These are phyloP conservation scores for Guadua angustifolia DNA, from an alignment of 176 grass and related monocot genomes.

Conservation along the genomic window DNA sequence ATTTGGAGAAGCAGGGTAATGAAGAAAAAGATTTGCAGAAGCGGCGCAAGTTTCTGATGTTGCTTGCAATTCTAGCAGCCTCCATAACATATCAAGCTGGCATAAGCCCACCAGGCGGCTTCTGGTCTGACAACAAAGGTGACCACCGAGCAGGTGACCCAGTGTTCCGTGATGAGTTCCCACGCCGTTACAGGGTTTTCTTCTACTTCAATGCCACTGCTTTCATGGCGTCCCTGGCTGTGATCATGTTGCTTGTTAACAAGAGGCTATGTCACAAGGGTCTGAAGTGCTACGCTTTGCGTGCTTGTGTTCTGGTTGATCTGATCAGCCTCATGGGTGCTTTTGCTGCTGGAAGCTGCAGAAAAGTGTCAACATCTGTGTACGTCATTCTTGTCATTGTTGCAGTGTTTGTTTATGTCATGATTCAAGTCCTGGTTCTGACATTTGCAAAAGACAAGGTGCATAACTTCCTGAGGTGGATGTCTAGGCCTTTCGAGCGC, in stretches of 20 bases:
- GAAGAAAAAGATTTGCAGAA: slow-evolving; percentile 12
- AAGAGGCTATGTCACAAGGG: slow-evolving; percentile 47
- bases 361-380: slow-evolving; percentile 43
- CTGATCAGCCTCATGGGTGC: slow-evolving; percentile 60
- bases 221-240: slow-evolving; percentile 59
- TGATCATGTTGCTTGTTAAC: slow-evolving; percentile 61
- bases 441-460: slow-evolving; percentile 43
- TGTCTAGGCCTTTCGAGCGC: slow-evolving; percentile 7
- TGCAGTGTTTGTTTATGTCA: slow-evolving; percentile 41
- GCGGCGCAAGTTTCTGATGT: slow-evolving; percentile 50
- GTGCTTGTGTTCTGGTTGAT: slow-evolving; percentile 39
- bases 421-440: slow-evolving; percentile 39
- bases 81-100: slow-evolving; percentile 63
- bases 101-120: slow-evolving; percentile 62
- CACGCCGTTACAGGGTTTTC: slow-evolving; percentile 41
- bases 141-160: slow-evolving; percentile 43
- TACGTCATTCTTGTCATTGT: slow-evolving; percentile 48
- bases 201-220: slow-evolving; percentile 62
- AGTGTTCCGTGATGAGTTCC: slow-evolving; percentile 52
- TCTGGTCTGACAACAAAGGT: slow-evolving; percentile 43
- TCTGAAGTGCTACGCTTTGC: slow-evolving; percentile 34
- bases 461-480: background rate
- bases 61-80: slow-evolving; percentile 60
- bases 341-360: slow-evolving; percentile 52
- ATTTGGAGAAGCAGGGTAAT: slow-evolving; percentile 22